phyloP scores from a whole-genome alignment of 164 flowering plant species.

The Umbilicus rupestris region DNA sequence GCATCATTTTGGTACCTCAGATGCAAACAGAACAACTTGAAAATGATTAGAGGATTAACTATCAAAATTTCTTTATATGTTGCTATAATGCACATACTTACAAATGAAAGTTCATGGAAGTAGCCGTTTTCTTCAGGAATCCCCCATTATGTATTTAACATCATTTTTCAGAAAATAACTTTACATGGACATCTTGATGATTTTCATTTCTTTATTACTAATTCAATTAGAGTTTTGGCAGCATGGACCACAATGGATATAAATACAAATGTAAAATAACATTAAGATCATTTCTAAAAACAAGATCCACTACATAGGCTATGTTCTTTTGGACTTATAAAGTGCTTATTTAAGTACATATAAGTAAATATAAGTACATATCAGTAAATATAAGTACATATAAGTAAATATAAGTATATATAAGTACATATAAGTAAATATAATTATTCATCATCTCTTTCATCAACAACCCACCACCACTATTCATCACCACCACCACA shows the following conservation, averaged over 20 bases:
- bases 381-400: too few relatives aligned
- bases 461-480: too few relatives aligned
- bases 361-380: too few relatives aligned
- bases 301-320: background rate
- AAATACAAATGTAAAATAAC: too few relatives aligned
- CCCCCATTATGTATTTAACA: background rate
- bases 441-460: too few relatives aligned
- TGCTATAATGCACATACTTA: background rate
- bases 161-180: background rate
- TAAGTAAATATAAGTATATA: too few relatives aligned
- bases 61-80: background rate
- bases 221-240: background rate
- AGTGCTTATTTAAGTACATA: too few relatives aligned
- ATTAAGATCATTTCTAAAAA: background rate
- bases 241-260: background rate
- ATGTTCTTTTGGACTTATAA: too few relatives aligned
- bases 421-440: too few relatives aligned
- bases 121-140: background rate
- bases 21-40: background rate
- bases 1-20: too few relatives aligned
- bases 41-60: background rate
- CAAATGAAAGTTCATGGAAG: background rate
- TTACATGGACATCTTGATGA: background rate
- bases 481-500: too few relatives aligned
- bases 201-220: background rate